A percentile compares a stretch with the other conserved stretches of the same genome.
phyloP scores from a whole-genome alignment of 1,284 basidiomycete species.

The Cryptococcus jaspeensis region DNA sequence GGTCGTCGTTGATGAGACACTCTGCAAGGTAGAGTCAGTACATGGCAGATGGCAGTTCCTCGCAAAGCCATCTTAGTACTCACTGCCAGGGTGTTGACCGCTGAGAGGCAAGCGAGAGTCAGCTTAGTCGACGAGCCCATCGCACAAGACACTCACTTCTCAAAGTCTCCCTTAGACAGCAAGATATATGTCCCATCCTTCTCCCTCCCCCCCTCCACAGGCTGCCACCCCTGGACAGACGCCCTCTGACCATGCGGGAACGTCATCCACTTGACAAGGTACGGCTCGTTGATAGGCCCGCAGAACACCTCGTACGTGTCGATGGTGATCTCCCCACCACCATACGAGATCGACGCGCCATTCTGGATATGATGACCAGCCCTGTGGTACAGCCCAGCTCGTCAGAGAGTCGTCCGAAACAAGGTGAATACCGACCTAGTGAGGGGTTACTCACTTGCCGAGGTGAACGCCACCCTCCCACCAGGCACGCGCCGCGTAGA shows the following conservation, averaged over 20 bases:
- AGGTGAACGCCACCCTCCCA: constrained; percentile 45
- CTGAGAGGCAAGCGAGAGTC: constrained; percentile 9
- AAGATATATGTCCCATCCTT: constrained; percentile 37
- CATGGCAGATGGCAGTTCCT: background rate
- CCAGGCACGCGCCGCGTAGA: constrained; percentile 46
- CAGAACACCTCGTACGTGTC: constrained; percentile 48
- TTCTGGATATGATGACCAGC: constrained; percentile 40
- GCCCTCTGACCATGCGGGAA: constrained; percentile 37
- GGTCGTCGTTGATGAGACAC: constrained; percentile 43
- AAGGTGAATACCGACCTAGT: background rate
- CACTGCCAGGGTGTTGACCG: constrained; percentile 45
- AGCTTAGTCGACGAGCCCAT: background rate
- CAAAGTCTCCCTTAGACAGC: constrained; percentile 41
- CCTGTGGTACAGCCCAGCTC: constrained; percentile 15
- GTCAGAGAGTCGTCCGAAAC: background rate
- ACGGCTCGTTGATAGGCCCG: constrained; percentile 33
- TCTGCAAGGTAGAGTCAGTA: constrained; percentile 21
- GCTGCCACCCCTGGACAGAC: constrained; percentile 38
- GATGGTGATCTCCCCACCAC: constrained; percentile 38
- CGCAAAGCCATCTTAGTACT: constrained; percentile 12
- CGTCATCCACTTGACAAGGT: constrained; percentile 44
- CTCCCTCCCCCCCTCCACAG: constrained; percentile 49
- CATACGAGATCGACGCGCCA: constrained; percentile 42
- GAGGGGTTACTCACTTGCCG: constrained; percentile 43
- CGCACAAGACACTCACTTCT: constrained; percentile 26